A percentile compares a stretch with the other conserved stretches of the same genome.
Evolutionary conservation across 768 basidiomycete genomes (phyloP).

Genomic region (Lentinula detonsa): DNA sequence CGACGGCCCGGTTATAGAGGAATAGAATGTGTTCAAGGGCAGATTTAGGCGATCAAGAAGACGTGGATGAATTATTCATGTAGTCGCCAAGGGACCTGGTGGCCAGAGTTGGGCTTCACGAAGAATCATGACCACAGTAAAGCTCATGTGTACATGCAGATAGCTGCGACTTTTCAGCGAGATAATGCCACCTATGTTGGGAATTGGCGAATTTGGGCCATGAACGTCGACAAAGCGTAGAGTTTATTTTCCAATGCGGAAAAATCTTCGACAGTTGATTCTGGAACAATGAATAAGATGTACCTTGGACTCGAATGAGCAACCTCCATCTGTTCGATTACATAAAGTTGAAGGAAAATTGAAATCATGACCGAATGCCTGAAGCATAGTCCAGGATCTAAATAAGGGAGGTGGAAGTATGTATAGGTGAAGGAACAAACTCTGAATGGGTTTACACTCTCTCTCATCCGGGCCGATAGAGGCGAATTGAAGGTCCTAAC

Average conservation of each 20-base stretch:
- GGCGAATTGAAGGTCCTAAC: too few species aligned
- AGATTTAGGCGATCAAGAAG: background rate
- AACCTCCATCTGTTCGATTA: background rate
- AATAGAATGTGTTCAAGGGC: background rate
- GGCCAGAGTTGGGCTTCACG: background rate
- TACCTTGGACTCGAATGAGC: constrained; percentile 19
- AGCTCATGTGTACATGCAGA: background rate
- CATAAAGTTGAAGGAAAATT: too few species aligned
- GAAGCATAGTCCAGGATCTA: too few species aligned
- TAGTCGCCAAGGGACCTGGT: background rate
- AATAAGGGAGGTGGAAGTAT: too few species aligned
- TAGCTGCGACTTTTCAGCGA: background rate
- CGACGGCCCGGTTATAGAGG: background rate
- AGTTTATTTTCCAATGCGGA: background rate
- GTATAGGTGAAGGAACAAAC: too few species aligned
- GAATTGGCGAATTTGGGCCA: background rate
- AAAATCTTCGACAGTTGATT: background rate
- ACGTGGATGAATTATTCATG: background rate
- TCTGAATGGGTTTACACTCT: too few species aligned
- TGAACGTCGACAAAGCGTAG: background rate
- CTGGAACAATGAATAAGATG: constrained; percentile 22
- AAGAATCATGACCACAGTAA: background rate
- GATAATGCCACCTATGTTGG: background rate
- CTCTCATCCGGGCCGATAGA: too few species aligned
- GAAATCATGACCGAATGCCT: too few species aligned